Conservation (phyloP, 768 basidiomycete species). For the Lactarius psammicola region DNA sequence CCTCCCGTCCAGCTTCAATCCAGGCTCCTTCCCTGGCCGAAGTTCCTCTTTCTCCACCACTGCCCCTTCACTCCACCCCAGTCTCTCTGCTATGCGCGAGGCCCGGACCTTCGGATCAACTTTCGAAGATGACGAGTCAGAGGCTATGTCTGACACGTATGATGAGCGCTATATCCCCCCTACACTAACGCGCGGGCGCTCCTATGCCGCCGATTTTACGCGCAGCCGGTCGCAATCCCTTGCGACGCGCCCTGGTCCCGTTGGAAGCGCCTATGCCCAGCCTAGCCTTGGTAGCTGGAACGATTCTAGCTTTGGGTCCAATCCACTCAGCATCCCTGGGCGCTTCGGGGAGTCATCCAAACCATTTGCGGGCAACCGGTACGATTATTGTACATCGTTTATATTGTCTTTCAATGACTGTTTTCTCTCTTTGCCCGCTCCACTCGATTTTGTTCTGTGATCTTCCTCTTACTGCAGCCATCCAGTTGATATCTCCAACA, state of each 20-base stretch:
- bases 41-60: constrained; percentile 66
- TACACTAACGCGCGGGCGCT: constrained; percentile 50
- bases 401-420: constrained; percentile 55
- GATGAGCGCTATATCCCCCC: constrained; percentile 47
- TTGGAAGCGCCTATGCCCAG: constrained; percentile 48
- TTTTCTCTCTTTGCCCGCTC: constrained; percentile 47
- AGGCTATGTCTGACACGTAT: constrained; percentile 54
- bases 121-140: constrained; percentile 79
- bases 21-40: constrained; percentile 55
- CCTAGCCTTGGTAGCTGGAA: constrained; percentile 54
- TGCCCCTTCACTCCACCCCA: constrained; percentile 44
- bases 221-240: constrained; percentile 78
- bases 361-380: constrained; percentile 60
- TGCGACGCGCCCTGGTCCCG: constrained; percentile 54
- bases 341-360: constrained; percentile 59
- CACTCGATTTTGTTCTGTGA: constrained; percentile 45
- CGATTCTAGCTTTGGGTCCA: constrained; percentile 51
- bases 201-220: constrained; percentile 59
- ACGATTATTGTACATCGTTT: constrained; percentile 55
- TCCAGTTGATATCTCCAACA: constrained; percentile 64
- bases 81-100: constrained; percentile 68
- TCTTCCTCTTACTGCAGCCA: constrained; percentile 41
- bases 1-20: constrained; percentile 44
- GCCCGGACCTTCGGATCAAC: constrained; percentile 66
- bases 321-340: constrained; percentile 55